Conservation (phyloP, 202 grass and related monocot species). For the Musa balbisiana region DNA sequence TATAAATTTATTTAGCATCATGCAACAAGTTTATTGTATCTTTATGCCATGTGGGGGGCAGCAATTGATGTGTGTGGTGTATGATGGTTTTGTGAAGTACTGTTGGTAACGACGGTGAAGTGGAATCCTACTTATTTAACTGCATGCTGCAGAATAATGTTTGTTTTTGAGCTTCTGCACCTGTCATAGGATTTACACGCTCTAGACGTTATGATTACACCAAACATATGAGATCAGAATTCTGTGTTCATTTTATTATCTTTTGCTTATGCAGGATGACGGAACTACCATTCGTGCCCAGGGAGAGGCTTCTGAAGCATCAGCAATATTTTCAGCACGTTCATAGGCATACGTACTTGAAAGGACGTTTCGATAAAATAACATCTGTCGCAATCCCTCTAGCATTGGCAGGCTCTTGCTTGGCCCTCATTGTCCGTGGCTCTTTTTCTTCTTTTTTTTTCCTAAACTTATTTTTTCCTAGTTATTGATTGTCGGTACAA, state of each 20-base stretch:
- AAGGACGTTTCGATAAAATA: slow-evolving; percentile 57
- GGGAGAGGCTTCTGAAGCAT: slow-evolving; percentile 58
- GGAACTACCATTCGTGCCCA: slow-evolving; percentile 60
- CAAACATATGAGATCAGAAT: background rate
- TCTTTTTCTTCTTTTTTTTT: background rate
- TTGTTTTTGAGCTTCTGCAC: too few species aligned
- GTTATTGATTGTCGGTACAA: too few species aligned
- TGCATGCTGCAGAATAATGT: too few species aligned
- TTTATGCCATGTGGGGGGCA: too few species aligned
- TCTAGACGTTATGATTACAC: too few species aligned
- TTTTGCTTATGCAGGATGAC: slow-evolving; percentile 28
- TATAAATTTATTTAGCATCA: too few species aligned
- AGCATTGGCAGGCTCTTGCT: slow-evolving; percentile 46
- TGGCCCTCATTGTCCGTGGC: slow-evolving; percentile 54
- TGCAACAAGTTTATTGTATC: too few species aligned
- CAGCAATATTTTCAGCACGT: slow-evolving; percentile 65
- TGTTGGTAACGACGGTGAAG: too few species aligned
- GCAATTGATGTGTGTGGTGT: too few species aligned
- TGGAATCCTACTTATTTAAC: too few species aligned
- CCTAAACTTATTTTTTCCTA: background rate
- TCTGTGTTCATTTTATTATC: background rate
- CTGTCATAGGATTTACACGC: too few species aligned
- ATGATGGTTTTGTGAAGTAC: too few species aligned
- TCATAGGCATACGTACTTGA: slow-evolving; percentile 55
- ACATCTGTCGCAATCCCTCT: slow-evolving; percentile 74